phyloP scores from a whole-genome alignment of 164 flowering plant genomes.

The Magnolia officinalis region DNA sequence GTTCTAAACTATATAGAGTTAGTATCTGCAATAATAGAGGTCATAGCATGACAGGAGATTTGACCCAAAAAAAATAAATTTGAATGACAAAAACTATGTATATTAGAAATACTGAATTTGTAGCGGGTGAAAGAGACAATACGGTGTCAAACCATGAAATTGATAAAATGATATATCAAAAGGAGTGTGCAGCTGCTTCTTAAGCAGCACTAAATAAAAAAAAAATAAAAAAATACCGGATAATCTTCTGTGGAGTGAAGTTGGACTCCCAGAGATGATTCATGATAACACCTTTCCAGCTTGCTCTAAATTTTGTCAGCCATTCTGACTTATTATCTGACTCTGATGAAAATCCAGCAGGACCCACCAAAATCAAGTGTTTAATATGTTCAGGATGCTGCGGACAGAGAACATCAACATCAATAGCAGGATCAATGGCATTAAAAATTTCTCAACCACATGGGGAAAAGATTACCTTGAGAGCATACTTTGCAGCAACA shows the following conservation, averaged over 20 bases:
- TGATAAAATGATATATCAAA: too few species aligned
- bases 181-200: not conserved
- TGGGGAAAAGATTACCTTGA: constrained; percentile 57
- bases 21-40: too few species aligned
- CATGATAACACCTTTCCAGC: constrained; percentile 88
- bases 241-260: constrained; percentile 82
- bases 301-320: constrained; percentile 58
- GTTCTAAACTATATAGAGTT: too few species aligned
- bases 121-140: too few species aligned
- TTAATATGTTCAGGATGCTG: constrained; percentile 93
- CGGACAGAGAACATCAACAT: constrained; percentile 14
- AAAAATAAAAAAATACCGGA: constrained; percentile 44
- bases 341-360: constrained; percentile 84
- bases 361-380: constrained; percentile 88
- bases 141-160: too few species aligned
- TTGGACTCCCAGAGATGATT: constrained; percentile 95
- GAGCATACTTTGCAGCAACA: constrained; percentile 95
- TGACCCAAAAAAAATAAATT: too few species aligned
- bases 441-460: not conserved
- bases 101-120: too few species aligned
- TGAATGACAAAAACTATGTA: too few species aligned
- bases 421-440: not conserved
- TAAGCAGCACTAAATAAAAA: not conserved
- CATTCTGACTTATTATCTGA: constrained; percentile 58
- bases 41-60: too few species aligned